Evolutionary conservation across 176 grass and related monocot genomes (phyloP), one percentile per base, ranked within the genome.

Genomic region (Hsuehochloa calcarea): DNA sequence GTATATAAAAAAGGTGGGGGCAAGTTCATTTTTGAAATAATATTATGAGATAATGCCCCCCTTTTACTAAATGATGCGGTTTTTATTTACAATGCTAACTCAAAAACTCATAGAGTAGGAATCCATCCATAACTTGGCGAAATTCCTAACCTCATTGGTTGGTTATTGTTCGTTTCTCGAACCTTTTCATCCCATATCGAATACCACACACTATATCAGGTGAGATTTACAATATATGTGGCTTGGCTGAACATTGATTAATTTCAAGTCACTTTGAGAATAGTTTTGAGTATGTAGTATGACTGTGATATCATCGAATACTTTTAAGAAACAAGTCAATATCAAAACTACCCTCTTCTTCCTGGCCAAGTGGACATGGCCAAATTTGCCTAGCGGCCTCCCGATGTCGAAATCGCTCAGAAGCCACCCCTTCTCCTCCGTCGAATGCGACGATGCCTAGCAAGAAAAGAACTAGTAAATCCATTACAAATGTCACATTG

Each of bases 351-450:
- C 95, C 87, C 72, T 95, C 20, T 92, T 95, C 87, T 98, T 91
- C 82, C 87, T 87, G 76, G 96, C 91, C 54, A 98, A 50, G 60
- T 98, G 95, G 5, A 95, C 93, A 61, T 95, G 96, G 41, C 96
- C 93, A 59, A 95, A 98, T 34, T 98, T 95, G 41, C 93, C 96
- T 9, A 98, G 89, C 14, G 93, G 89, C 22, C 90, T 98, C 19
- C 91, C 93, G 12, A 98, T 85, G 4, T 98, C 93, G 0, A 98
- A 98, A 61, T 98, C 96, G 2, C 77, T 85, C 20, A 98, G 35
- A 0, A 87, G 87, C 91, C 96, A 95, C 47, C 93, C 41, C 89
- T 89, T 98, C 72, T 92, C 93, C 45, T 79, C 83, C 20, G 77
- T 52, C 0, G 51, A 82, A 44, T 86, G 85, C 8, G 86, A 66